These are phyloP conservation scores for Phytophthora niederhauseri DNA, from an alignment of 352 stramenopile species.

Conservation along the genomic window DNA sequence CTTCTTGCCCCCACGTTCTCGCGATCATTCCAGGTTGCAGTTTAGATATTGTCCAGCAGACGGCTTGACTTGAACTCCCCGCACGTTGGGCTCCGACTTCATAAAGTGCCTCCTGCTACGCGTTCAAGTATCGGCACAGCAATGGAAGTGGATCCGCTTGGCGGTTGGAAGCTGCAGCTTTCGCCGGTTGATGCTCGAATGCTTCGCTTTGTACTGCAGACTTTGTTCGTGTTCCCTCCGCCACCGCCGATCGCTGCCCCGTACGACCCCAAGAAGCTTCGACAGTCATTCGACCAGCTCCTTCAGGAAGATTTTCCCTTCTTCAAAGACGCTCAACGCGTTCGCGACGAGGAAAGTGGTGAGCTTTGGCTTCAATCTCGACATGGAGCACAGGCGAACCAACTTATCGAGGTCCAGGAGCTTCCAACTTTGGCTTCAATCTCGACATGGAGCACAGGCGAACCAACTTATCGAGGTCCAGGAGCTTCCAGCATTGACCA, in stretches of 20 bases:
- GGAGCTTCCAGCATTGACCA: not conserved
- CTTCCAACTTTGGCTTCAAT: not conserved
- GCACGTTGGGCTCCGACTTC: not conserved
- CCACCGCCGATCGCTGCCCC: not conserved
- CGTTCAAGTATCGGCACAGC: not conserved
- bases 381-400: not conserved
- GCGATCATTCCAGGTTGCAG: not conserved
- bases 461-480: not conserved
- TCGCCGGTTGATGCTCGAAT: slow-evolving; percentile 5
- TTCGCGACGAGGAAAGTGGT: not conserved
- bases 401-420: not conserved
- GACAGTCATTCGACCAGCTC: slow-evolving; percentile 7
- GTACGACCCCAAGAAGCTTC: not conserved
- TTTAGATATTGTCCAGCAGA: slow-evolving; percentile 3
- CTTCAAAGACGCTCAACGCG: slow-evolving; percentile 1
- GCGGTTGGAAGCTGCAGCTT: not conserved
- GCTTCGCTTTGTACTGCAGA: slow-evolving; percentile 7
- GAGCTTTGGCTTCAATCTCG: slow-evolving; percentile 1
- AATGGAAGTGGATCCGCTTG: not conserved
- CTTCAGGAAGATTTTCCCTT: slow-evolving; percentile 8
- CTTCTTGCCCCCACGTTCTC: not conserved
- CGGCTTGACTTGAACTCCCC: not conserved
- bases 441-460: not conserved
- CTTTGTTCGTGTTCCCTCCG: slow-evolving; percentile 1
- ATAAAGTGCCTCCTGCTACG: not conserved